A percentile compares a stretch with the other conserved stretches of the same genome.
Evolutionary conservation across 257 asterid species (phyloP).

Genomic region (Solanum lycopersicoides): DNA sequence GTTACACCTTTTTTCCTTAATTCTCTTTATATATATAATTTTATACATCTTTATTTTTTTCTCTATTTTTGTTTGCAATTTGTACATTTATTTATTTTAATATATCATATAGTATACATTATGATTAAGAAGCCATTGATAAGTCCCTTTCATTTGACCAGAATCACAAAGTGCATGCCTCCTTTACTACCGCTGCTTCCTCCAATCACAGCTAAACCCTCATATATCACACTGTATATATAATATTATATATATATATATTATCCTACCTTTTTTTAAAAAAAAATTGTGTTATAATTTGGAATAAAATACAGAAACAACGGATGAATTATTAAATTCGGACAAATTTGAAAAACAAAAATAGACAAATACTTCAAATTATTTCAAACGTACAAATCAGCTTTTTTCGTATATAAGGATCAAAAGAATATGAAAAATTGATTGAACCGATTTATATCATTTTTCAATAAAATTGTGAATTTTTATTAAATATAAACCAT

Average conservation of each 20-base stretch:
- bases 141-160: not conserved
- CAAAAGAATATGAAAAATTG: too few species aligned
- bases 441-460: too few species aligned
- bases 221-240: not conserved
- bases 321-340: not conserved
- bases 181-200: not conserved
- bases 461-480: too few species aligned
- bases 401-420: too few species aligned
- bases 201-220: not conserved
- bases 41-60: not conserved
- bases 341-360: not conserved
- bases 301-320: not conserved
- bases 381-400: not conserved
- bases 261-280: not conserved
- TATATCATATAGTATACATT: not conserved
- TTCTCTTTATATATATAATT: not conserved
- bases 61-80: not conserved
- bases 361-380: not conserved
- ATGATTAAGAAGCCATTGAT: not conserved
- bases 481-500: too few species aligned
- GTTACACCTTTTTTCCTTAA: not conserved
- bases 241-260: too few species aligned
- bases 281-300: not conserved
- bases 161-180: not conserved
- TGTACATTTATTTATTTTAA: not conserved